These are phyloP conservation scores for Viridothelium virens DNA, from an alignment of 495 filamentous ascomycete genomes.

Conservation along the genomic window DNA sequence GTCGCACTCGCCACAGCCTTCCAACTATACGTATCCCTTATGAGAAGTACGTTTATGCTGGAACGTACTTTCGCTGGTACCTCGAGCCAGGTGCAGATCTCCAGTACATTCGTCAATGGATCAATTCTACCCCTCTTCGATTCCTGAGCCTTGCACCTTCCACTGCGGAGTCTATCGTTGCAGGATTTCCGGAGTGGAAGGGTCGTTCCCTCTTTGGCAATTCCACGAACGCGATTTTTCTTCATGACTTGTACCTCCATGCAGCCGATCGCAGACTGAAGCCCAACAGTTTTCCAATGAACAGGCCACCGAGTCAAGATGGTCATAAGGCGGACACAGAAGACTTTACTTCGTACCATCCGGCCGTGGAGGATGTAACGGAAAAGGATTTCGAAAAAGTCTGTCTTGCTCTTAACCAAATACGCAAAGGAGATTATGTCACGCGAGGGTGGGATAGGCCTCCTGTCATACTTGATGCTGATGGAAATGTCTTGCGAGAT, in stretches of 20 bases:
- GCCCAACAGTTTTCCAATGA: not conserved
- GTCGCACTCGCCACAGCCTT: not conserved
- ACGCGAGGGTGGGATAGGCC: not conserved
- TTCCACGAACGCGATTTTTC: not conserved
- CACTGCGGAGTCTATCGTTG: not conserved
- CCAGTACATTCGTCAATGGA: not conserved
- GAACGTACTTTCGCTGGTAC: slow-evolving; percentile 6
- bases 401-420: not conserved
- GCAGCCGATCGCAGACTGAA: not conserved
- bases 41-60: not conserved
- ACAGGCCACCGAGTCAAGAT: not conserved
- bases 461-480: not conserved
- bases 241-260: not conserved
- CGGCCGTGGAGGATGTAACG: not conserved
- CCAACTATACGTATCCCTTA: not conserved
- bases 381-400: not conserved
- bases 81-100: not conserved
- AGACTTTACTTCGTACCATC: not conserved
- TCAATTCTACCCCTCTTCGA: not conserved
- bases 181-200: slow-evolving; percentile 7
- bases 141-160: not conserved
- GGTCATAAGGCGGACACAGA: not conserved
- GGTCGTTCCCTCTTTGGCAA: not conserved
- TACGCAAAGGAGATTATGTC: not conserved
- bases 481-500: not conserved